Base-by-base conservation (phyloP, 2,329 filamentous ascomycete species). In the Fusarium mexicanum region DNA sequence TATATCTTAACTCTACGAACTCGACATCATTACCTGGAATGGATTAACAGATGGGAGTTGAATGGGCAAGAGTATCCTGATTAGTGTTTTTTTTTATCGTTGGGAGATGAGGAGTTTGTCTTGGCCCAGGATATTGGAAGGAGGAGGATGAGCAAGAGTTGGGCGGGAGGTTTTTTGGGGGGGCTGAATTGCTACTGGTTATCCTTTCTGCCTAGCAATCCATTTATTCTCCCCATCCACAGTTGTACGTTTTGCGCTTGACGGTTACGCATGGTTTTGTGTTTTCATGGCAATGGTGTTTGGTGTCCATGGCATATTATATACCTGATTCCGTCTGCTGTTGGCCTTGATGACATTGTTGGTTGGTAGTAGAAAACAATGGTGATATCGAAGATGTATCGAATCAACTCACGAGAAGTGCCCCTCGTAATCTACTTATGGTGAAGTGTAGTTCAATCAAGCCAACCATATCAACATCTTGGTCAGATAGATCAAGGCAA, bases 211-310 rank as follows among this genome's bases (percentile, higher is more conserved):
- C 71, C 67, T 74, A 69, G 63, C 73, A 76, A 76, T 77, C 64
- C 65, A 72, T 71, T 70, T 75, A 73, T 79, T 72, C 46, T 74
- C 70, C 58, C 53, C 50, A 55, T 73, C 67, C 69, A 58, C 77
- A 43, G 62, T 67, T 70, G 61, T 76, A 67, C 60, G 54, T 70
- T 76, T 74, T 70, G 51, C 53, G 47, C 50, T 70, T 48, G 61
- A 55, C 64, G 48, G 55, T 68, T 47, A 72, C 70, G 65, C 57
- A 66, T 70, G 71, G 77, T 72, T 73, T 67, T 76, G 69, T 77
- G 76, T 69, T 79, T 74, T 80, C 78, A 81, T 80, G 76, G 80
- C 79, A 82, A 76, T 67, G 81, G 81, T 76, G 81, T 80, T 79
- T 73, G 76, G 78, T 81, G 71, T 79, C 76, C 73, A 73, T 76